Conservation (phyloP, 139 green algal species). For the Raphidocelis subcapitata region DNA sequence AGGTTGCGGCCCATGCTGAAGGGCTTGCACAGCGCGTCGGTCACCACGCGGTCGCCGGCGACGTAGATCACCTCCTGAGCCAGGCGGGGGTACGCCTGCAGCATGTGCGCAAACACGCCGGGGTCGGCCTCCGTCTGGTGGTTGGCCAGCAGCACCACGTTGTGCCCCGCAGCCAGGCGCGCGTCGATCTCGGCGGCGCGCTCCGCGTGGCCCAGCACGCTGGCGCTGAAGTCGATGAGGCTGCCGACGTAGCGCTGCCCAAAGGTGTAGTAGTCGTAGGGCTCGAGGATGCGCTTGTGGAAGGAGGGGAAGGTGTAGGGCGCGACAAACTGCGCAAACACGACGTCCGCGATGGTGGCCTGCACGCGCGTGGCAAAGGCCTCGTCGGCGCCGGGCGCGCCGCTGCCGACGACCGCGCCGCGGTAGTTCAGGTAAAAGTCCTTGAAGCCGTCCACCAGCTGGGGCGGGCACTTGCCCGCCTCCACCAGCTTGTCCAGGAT, state of each 20-base stretch:
- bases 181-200: conserved; percentile 48
- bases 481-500: conserved; percentile 51
- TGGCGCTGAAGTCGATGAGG: conserved; percentile 91
- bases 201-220: conserved; percentile 70
- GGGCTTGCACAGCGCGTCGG: conserved; percentile 94
- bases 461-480: conserved; percentile 41
- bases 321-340: conserved; percentile 50
- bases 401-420: conserved; percentile 59
- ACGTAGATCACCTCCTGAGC: conserved; percentile 85
- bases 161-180: conserved; percentile 77
- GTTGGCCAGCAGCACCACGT: conserved; percentile 97
- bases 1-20: conserved; percentile 99
- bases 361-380: conserved; percentile 69
- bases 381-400: conserved; percentile 46
- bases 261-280: conserved; percentile 96
- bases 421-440: conserved; percentile 93
- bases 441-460: conserved; percentile 62
- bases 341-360: conserved; percentile 50
- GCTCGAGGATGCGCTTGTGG: conserved; percentile 84
- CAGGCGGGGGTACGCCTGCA: conserved; percentile 81
- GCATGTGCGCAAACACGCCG: conserved; percentile 93
- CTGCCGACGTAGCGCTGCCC: conserved; percentile 89
- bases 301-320: conserved; percentile 91
- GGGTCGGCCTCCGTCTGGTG: conserved; percentile 99
- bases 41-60: conserved; percentile 92